phyloP scores from a whole-genome alignment of 31 red algal genomes.

The Endocladia muricata region DNA sequence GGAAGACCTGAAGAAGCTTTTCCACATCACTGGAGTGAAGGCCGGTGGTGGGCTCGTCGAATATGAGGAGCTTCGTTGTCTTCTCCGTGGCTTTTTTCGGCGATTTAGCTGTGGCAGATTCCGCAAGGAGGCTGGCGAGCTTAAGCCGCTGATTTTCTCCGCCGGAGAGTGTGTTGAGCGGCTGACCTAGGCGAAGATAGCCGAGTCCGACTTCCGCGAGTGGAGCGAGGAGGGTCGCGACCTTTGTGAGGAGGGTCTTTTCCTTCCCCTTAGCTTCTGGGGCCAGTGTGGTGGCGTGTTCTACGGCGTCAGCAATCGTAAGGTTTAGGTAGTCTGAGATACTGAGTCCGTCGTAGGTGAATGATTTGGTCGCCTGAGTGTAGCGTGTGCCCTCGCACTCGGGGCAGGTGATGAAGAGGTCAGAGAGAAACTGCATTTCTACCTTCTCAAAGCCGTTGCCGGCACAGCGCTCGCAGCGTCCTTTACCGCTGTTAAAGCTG shows the following conservation, averaged over 20 bases:
- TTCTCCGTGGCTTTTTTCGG: background rate
- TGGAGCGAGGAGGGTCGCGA: background rate
- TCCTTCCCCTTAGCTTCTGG: background rate
- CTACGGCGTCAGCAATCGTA: background rate
- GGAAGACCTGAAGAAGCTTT: background rate
- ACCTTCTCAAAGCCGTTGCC: constrained; percentile 6
- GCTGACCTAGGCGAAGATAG: constrained; percentile 16
- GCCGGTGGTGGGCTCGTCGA: constrained; percentile 20
- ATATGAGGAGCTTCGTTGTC: background rate
- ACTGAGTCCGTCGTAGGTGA: background rate
- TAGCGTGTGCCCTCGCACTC: constrained; percentile 11
- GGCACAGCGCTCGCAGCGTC: constrained; percentile 13
- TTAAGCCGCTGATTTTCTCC: constrained; percentile 13
- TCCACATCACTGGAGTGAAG: constrained; percentile 11
- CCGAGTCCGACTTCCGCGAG: constrained; percentile 17
- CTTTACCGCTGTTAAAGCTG: constrained; percentile 11
- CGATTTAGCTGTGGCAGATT: too few relatives aligned
- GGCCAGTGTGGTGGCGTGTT: background rate
- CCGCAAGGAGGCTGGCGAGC: constrained; percentile 9
- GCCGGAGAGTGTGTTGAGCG: constrained; percentile 8
- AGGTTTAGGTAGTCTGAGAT: background rate
- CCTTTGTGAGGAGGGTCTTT: background rate
- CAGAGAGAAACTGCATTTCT: constrained; percentile 26
- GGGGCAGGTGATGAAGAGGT: constrained; percentile 15
- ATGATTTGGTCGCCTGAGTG: background rate